phyloP scores from a whole-genome alignment of 106 monocot species.

The Ottelia alismoides region DNA sequence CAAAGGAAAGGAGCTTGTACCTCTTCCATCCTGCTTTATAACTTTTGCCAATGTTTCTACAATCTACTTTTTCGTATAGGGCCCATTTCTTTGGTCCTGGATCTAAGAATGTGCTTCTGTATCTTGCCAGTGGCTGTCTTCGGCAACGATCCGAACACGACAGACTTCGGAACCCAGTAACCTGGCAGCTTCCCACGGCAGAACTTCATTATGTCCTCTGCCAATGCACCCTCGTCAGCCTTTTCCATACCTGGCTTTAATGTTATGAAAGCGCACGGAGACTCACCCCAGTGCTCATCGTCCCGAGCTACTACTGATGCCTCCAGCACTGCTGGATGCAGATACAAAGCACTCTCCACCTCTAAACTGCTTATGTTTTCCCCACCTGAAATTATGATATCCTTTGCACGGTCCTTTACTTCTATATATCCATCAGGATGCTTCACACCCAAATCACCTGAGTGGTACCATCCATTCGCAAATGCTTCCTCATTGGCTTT shows the following conservation, averaged over 20 bases:
- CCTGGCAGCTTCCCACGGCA: conserved; percentile 16
- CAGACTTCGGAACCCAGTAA: conserved; percentile 20
- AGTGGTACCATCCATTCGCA: conserved; percentile 21
- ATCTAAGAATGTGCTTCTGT: conserved; percentile 18
- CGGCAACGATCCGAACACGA: conserved; percentile 14
- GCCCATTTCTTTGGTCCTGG: conserved; percentile 18
- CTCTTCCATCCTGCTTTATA: too few species aligned
- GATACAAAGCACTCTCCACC: conserved; percentile 13
- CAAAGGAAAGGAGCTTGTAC: too few species aligned
- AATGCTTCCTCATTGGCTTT: conserved; percentile 20
- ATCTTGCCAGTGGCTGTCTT: conserved; percentile 25
- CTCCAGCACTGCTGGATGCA: conserved; percentile 21
- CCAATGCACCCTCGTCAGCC: conserved; percentile 2
- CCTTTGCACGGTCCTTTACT: conserved; percentile 24
- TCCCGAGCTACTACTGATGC: conserved; percentile 16
- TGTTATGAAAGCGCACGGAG: conserved; percentile 19
- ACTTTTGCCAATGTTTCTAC: too few species aligned
- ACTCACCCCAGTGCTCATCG: conserved; percentile 26
- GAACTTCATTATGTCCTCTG: conserved; percentile 14
- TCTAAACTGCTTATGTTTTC: conserved; percentile 26
- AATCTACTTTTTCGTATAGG: too few species aligned
- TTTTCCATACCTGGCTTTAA: not conserved
- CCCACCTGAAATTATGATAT: conserved; percentile 26
- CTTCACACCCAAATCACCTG: conserved; percentile 23
- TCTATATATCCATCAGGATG: conserved; percentile 22